These are phyloP conservation scores for Quercus wislizeni DNA, from an alignment of 306 rosid genomes.

Conservation along the genomic window DNA sequence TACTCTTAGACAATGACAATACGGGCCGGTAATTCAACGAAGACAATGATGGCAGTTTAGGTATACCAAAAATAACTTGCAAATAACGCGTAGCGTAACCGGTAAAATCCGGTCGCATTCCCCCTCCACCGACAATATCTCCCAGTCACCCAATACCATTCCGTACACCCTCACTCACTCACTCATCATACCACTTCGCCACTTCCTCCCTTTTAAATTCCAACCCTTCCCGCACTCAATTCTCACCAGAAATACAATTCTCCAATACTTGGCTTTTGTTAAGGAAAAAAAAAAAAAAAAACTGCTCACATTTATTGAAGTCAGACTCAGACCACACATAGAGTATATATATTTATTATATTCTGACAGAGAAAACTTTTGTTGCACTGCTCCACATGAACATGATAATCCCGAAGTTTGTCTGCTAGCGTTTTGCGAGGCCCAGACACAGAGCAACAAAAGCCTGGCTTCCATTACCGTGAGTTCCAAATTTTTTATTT, in stretches of 20 bases:
- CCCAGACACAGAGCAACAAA: not conserved
- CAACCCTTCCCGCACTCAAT: conserved; percentile 2
- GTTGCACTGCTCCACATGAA: not conserved
- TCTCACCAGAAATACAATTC: not conserved
- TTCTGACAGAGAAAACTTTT: not conserved
- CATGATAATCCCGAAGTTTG: conserved; percentile 17
- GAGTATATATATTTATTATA: not conserved
- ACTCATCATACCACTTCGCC: not conserved
- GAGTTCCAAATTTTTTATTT: not conserved
- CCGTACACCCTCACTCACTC: not conserved
- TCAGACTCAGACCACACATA: not conserved
- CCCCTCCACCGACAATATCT: conserved; percentile 39
- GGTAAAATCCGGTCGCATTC: conserved; percentile 29
- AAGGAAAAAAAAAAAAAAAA: not conserved
- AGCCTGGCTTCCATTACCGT: not conserved
- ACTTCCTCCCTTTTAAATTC: not conserved
- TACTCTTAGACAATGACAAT: not conserved
- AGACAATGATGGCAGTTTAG: conserved; percentile 25
- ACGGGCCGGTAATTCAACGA: conserved; percentile 8
- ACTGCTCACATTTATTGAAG: not conserved
- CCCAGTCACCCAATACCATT: conserved; percentile 12
- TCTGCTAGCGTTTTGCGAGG: not conserved
- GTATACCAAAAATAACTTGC: conserved; percentile 17
- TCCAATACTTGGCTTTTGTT: too few relatives aligned
- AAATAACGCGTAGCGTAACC: conserved; percentile 24